A percentile compares a stretch with the other conserved stretches of the same genome.
phyloP scores from a whole-genome alignment of 306 rosid species.

The Quercus variabilis region DNA sequence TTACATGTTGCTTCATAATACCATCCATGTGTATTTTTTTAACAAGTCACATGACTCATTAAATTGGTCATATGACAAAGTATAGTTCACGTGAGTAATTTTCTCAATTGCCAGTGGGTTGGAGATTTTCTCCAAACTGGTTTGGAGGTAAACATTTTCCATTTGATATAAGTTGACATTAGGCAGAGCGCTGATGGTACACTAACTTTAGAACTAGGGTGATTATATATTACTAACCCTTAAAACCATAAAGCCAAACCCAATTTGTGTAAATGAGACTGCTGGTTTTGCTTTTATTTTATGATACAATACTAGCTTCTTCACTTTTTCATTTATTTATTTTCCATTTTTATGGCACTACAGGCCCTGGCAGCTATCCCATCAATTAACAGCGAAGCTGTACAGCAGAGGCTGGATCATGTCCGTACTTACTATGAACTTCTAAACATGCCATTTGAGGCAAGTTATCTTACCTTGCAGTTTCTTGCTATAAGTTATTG shows the following conservation, averaged over 20 bases:
- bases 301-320: neutral
- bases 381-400: conserved; percentile 73
- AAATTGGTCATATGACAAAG: too few species aligned
- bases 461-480: conserved; percentile 32
- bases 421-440: conserved; percentile 96
- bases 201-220: neutral
- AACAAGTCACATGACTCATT: too few species aligned
- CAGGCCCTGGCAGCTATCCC: conserved; percentile 99
- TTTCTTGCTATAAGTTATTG: neutral
- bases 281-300: conserved; percentile 3
- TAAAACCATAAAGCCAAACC: conserved; percentile 2
- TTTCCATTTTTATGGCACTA: conserved; percentile 19
- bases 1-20: too few species aligned
- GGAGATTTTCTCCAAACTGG: too few species aligned
- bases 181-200: neutral
- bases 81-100: too few species aligned
- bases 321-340: neutral
- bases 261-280: conserved; percentile 2
- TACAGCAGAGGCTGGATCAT: conserved; percentile 84
- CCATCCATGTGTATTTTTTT: too few species aligned
- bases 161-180: neutral
- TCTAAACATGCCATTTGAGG: conserved; percentile 99
- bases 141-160: neutral
- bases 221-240: neutral
- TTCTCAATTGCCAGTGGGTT: too few species aligned